A percentile compares a stretch with the other conserved stretches of the same genome.
These are phyloP conservation scores for Hymenoscyphus infarciens DNA, from an alignment of 2,329 filamentous ascomycete species.

Conservation along the genomic window DNA sequence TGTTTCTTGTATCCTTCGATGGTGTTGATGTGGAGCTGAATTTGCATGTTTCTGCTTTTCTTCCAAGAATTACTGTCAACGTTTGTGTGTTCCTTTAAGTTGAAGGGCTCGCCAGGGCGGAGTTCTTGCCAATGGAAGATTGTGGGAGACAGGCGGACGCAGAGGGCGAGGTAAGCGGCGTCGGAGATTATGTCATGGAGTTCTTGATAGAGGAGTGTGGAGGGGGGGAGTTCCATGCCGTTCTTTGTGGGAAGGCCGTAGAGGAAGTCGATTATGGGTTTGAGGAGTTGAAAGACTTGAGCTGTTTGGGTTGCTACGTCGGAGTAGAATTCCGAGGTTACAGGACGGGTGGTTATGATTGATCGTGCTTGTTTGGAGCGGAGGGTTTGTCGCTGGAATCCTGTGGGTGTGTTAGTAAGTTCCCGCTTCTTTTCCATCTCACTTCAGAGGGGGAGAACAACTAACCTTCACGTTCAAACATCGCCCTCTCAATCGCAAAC, in stretches of 20 bases:
- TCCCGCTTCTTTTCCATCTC: background rate
- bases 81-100: constrained; percentile 19
- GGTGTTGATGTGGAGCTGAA: constrained; percentile 1
- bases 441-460: background rate
- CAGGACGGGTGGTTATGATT: constrained; percentile 19
- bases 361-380: constrained; percentile 22
- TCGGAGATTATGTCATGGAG: constrained; percentile 30
- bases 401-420: constrained; percentile 18
- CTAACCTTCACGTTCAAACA: constrained; percentile 27
- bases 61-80: constrained; percentile 16
- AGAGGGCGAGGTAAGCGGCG: constrained; percentile 28
- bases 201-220: constrained; percentile 24
- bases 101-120: constrained; percentile 20
- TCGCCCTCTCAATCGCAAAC: constrained; percentile 24
- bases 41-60: constrained; percentile 15
- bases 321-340: constrained; percentile 37
- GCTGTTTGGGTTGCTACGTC: constrained; percentile 47
- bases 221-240: constrained; percentile 6
- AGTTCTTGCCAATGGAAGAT: constrained; percentile 26
- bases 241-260: constrained; percentile 13
- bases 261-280: constrained; percentile 26
- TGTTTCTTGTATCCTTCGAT: too few relatives aligned
- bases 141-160: constrained; percentile 25
- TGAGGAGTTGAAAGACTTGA: constrained; percentile 41
- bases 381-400: constrained; percentile 24